A percentile compares a stretch with the other conserved stretches of the same genome.
Evolutionary conservation across 495 filamentous ascomycete species (phyloP).

Genomic region (Apodospora peruviana): DNA sequence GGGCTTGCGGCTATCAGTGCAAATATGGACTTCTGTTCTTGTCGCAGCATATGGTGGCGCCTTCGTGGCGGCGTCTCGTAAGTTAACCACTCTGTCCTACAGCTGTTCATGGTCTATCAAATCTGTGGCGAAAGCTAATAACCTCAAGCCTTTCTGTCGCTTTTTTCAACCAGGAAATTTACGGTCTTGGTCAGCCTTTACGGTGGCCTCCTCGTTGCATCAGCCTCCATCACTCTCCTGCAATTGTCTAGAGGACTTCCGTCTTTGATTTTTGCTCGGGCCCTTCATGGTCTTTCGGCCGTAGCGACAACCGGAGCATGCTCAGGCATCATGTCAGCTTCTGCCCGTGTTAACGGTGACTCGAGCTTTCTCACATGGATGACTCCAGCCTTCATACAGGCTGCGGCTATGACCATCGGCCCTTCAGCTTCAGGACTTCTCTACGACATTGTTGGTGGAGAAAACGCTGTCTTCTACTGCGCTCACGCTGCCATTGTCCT

Average conservation of each 20-base stretch:
- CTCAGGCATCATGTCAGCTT: slow-evolving; percentile 10
- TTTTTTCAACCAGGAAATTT: slow-evolving; percentile 12
- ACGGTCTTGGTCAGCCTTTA: slow-evolving; percentile 8
- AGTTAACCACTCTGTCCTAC: not conserved
- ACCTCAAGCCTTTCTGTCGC: slow-evolving; percentile 17
- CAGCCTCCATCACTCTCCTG: slow-evolving; percentile 15
- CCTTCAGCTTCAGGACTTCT: slow-evolving; percentile 15
- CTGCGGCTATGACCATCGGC: slow-evolving; percentile 15
- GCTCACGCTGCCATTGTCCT: slow-evolving; percentile 18
- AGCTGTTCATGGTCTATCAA: not conserved
- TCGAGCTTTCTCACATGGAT: slow-evolving; percentile 7
- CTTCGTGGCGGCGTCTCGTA: slow-evolving; percentile 21
- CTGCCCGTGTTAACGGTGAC: not conserved
- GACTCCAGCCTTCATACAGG: slow-evolving; percentile 18
- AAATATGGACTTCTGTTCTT: slow-evolving; percentile 24
- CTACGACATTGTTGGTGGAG: slow-evolving; percentile 7
- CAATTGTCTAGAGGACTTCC: slow-evolving; percentile 13
- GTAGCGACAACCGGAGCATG: slow-evolving; percentile 16
- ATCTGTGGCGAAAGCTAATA: not conserved
- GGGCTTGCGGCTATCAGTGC: slow-evolving; percentile 9
- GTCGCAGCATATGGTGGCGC: slow-evolving; percentile 24
- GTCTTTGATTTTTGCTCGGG: slow-evolving; percentile 17
- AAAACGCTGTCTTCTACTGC: slow-evolving; percentile 16
- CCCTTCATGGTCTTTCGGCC: slow-evolving; percentile 19
- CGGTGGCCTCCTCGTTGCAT: slow-evolving; percentile 15